Conservation (phyloP, 495 filamentous ascomycete species). For the Clohesyomyces aquaticus region DNA sequence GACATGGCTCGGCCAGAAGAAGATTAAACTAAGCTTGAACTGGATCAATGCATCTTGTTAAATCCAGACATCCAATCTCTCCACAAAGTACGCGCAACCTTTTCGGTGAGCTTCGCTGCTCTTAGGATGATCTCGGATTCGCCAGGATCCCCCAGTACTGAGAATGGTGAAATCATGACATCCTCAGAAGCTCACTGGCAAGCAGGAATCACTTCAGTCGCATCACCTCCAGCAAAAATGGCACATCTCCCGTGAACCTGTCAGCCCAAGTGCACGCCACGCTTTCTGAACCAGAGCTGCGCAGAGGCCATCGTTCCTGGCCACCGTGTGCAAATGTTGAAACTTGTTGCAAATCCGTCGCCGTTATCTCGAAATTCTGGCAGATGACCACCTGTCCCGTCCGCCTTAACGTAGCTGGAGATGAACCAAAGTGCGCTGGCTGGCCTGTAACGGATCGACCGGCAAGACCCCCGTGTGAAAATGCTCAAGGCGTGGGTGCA, state of each 20-base stretch:
- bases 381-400: neutral
- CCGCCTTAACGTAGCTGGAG: neutral
- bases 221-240: neutral
- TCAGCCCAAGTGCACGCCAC: neutral
- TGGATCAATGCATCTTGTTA: neutral
- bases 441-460: slow-evolving; percentile 4
- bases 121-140: slow-evolving; percentile 1
- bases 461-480: slow-evolving; percentile 1
- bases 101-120: slow-evolving; percentile 14
- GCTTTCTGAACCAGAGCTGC: slow-evolving; percentile 2
- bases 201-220: slow-evolving; percentile 1
- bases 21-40: neutral
- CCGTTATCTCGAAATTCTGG: slow-evolving; percentile 1
- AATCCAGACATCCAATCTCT: slow-evolving; percentile 5
- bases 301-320: slow-evolving; percentile 29
- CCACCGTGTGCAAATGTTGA: slow-evolving; percentile 9
- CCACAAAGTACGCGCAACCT: neutral
- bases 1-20: neutral
- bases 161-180: slow-evolving; percentile 3
- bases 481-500: neutral
- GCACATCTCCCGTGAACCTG: neutral
- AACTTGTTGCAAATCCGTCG: neutral
- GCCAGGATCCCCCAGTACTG: neutral
- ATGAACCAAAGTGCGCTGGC: neutral
- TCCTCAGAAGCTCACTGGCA: neutral